Percentiles rank a stretch among this genome's conserved stretches.
These are phyloP conservation scores for Lactifluus volemus DNA, from an alignment of 768 basidiomycete species.

Conservation along the genomic window DNA sequence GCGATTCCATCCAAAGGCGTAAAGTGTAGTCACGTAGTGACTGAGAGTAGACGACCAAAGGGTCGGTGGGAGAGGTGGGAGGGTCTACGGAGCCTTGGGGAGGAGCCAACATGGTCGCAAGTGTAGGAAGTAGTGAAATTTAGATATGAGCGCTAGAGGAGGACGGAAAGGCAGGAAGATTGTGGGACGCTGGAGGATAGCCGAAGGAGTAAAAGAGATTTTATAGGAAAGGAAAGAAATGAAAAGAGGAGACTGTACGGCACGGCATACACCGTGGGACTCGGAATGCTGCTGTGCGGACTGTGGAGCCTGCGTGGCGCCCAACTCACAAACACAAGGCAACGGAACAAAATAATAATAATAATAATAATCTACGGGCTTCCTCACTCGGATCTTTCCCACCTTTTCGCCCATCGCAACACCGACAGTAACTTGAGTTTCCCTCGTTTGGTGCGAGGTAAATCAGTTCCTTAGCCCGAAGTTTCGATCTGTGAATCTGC, in stretches of 20 bases:
- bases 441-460: background rate
- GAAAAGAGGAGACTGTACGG: slow-evolving; percentile 3
- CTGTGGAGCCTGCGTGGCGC: slow-evolving; percentile 12
- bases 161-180: background rate
- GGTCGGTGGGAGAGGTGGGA: background rate
- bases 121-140: background rate
- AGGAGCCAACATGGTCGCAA: slow-evolving; percentile 2
- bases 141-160: background rate
- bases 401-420: background rate
- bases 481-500: background rate
- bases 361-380: background rate
- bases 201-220: background rate
- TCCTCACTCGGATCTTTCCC: background rate
- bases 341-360: background rate
- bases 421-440: background rate
- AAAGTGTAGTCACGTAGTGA: slow-evolving; percentile 62
- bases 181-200: background rate
- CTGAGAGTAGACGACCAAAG: slow-evolving; percentile 47
- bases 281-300: background rate
- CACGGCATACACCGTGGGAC: background rate
- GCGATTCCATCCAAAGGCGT: slow-evolving; percentile 56
- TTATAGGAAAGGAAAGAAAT: background rate
- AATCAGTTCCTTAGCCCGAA: background rate
- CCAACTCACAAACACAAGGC: background rate
- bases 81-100: background rate